Conservation (phyloP, 2,329 filamentous ascomycete genomes). For the Fusarium acutatum region DNA sequence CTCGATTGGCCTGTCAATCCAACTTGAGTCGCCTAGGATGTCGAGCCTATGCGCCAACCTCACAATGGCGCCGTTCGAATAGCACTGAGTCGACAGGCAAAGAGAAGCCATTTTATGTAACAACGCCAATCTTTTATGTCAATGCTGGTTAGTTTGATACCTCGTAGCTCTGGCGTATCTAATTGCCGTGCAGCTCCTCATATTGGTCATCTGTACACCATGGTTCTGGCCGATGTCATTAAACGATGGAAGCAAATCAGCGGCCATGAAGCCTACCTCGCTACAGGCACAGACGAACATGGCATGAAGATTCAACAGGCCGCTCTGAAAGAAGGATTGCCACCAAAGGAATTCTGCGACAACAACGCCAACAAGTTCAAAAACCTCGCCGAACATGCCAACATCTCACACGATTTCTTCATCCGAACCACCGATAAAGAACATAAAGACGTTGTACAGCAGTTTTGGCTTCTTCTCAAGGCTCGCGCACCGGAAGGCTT, state of each 20-base stretch:
- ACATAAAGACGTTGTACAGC: slow-evolving; percentile 84
- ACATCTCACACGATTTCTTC: slow-evolving; percentile 83
- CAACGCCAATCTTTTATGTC: slow-evolving; percentile 98
- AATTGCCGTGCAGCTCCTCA: slow-evolving; percentile 74
- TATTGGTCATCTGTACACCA: slow-evolving; percentile 92
- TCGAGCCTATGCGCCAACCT: slow-evolving; percentile 30
- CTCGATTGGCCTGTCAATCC: slow-evolving; percentile 21
- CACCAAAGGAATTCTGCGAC: slow-evolving; percentile 89
- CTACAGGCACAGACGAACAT: slow-evolving; percentile 96
- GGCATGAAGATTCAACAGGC: slow-evolving; percentile 97
- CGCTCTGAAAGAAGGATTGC: slow-evolving; percentile 73
- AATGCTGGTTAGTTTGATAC: slow-evolving; percentile 75
- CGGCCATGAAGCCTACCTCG: slow-evolving; percentile 75
- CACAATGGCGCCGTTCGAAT: slow-evolving; percentile 47
- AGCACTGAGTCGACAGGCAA: slow-evolving; percentile 57
- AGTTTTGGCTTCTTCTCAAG: slow-evolving; percentile 86
- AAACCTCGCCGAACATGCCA: slow-evolving; percentile 73
- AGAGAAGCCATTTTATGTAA: slow-evolving; percentile 90
- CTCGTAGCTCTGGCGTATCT: neutral
- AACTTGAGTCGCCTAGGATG: slow-evolving; percentile 45
- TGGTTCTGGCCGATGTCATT: slow-evolving; percentile 88
- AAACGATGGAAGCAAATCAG: slow-evolving; percentile 90
- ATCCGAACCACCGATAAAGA: slow-evolving; percentile 88
- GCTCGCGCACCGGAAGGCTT: slow-evolving; percentile 63
- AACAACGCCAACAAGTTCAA: slow-evolving; percentile 81